Conservation (phyloP, 495 filamentous ascomycete genomes). For the Astrothelium subdiscretum region DNA sequence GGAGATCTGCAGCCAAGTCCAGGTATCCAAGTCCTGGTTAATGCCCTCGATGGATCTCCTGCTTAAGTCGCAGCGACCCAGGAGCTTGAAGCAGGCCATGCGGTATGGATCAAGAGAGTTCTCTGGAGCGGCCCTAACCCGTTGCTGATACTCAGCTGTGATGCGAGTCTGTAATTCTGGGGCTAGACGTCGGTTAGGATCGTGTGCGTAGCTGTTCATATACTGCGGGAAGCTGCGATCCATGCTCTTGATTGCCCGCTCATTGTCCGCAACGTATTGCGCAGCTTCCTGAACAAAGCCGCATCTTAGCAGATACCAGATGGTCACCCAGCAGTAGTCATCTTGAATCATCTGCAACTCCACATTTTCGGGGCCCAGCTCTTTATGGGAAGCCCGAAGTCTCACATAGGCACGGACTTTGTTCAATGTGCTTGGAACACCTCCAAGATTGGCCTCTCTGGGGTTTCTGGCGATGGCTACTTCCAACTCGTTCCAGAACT, state of each 20-base stretch:
- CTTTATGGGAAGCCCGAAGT: slow-evolving; percentile 60
- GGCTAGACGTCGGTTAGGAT: slow-evolving; percentile 57
- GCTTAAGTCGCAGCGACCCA: slow-evolving; percentile 82
- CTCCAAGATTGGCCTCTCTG: slow-evolving; percentile 78
- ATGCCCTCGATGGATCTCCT: slow-evolving; percentile 71
- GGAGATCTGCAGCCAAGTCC: slow-evolving; percentile 93
- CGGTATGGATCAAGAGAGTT: slow-evolving; percentile 87
- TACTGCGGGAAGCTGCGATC: slow-evolving; percentile 87
- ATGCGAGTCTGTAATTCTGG: slow-evolving; percentile 73
- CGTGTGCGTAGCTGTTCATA: slow-evolving; percentile 65
- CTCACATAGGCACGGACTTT: slow-evolving; percentile 88
- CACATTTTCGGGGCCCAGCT: slow-evolving; percentile 62
- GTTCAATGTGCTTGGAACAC: slow-evolving; percentile 73
- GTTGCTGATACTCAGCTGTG: slow-evolving; percentile 77
- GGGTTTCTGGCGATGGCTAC: slow-evolving; percentile 67
- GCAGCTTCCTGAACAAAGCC: slow-evolving; percentile 77
- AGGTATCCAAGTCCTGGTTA: slow-evolving; percentile 75
- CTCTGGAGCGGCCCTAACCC: slow-evolving; percentile 69
- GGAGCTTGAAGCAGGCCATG: slow-evolving; percentile 94
- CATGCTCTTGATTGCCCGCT: slow-evolving; percentile 67
- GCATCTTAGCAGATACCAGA: slow-evolving; percentile 84
- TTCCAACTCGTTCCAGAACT: slow-evolving; percentile 64
- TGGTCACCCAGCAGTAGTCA: slow-evolving; percentile 84
- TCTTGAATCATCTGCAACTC: slow-evolving; percentile 61
- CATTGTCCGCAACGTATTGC: slow-evolving; percentile 69